Base-by-base conservation (phyloP, 177 flowering plant species). In the Tripterygium wilfordii region DNA sequence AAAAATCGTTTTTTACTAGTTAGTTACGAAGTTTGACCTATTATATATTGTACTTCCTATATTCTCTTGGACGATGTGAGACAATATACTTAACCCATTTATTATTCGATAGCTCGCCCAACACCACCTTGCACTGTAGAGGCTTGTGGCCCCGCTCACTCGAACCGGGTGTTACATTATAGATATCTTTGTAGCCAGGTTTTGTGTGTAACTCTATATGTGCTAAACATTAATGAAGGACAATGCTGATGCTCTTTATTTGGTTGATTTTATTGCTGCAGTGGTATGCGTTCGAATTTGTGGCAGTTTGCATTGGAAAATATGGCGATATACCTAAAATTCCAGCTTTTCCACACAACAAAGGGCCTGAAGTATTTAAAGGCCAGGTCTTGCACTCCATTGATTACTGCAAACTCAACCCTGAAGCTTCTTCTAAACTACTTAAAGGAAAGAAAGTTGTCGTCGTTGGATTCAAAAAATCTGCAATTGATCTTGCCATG, bases 331-430 rank as follows among this genome's bases (percentile, higher is more conserved):
- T 54, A 17, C 45, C 59, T 18, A 61, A 15, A 54, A 48, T 38
- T 16, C 59, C 55, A 26, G 21, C 2, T 12, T 49, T 42, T 18
- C 59, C 58, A 12, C 23, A 21, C 7, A 36, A 43, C 8, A 52
- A 54, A 23, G 59, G 65, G 10, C 17, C 10, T 28, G 45, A 61
- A 30, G 21, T 36, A 17, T 61, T 54, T 29, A 1, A 13, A 2
- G 65, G 65, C 20, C 48, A 61, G 26, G 60, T 61, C 6, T 22
- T 61, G 54, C 65, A 54, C 54, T 4, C 65, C 37, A 48, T 61
- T 25, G 65, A 54, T 15, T 61, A 61, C 40, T 54, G 50, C 9
- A 61, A 61, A 37, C 60, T 61, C 5, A 55, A 49, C 30, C 21
- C 48, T 17, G 55, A 54, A 16, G 59, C 45, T 10, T 55, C 65